A percentile compares a stretch with the other conserved stretches of the same genome.
These are phyloP conservation scores for Erysimum cheiranthoides DNA, from an alignment of 345 rosid genomes.

Conservation along the genomic window DNA sequence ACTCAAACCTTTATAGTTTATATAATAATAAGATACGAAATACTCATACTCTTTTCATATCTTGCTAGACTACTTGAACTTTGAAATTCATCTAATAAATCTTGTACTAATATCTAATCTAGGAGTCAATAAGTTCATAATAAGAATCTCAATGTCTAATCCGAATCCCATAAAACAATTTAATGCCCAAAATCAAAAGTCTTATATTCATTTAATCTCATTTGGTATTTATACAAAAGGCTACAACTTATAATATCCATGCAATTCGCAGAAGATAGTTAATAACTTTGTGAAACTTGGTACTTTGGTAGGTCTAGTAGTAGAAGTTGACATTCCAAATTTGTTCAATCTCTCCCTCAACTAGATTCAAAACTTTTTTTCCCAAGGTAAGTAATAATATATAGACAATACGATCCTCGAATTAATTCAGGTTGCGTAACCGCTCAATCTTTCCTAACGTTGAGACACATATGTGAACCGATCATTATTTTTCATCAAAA, in stretches of 20 bases:
- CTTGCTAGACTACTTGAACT: not conserved
- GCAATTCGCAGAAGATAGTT: not conserved
- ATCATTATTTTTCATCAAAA: not conserved
- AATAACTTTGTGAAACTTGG: not conserved
- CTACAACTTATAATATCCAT: not conserved
- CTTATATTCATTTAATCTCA: not conserved
- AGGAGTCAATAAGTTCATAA: not conserved
- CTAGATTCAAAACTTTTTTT: not conserved
- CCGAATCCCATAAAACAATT: not conserved
- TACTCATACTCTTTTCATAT: not conserved
- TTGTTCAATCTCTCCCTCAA: not conserved
- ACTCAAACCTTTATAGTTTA: not conserved
- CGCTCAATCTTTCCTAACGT: constrained; percentile 6
- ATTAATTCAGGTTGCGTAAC: constrained; percentile 28
- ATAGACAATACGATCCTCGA: not conserved
- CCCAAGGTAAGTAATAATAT: not conserved
- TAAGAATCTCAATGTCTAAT: not conserved
- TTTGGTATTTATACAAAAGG: not conserved
- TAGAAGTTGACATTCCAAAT: constrained; percentile 27
- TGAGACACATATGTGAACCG: constrained; percentile 3
- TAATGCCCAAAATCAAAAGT: not conserved
- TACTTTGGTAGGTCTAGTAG: not conserved
- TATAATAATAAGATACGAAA: not conserved
- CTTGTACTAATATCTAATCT: not conserved
- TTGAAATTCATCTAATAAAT: not conserved